Conservation (phyloP, 2,329 filamentous ascomycete genomes). For the Fusarium oxysporum region DNA sequence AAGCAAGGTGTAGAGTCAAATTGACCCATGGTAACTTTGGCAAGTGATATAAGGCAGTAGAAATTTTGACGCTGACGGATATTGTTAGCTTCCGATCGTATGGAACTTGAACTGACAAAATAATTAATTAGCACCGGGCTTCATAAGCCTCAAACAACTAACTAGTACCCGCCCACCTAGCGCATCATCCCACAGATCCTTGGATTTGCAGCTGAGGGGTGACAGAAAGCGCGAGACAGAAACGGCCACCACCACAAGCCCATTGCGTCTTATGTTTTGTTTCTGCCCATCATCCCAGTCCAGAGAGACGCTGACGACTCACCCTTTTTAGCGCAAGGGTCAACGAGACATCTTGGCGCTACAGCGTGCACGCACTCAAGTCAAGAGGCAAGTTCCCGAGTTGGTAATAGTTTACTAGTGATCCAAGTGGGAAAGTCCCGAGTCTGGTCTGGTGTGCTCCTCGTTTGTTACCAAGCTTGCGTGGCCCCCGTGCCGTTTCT, state of each 20-base stretch:
- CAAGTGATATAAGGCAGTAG: not conserved
- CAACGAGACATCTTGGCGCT: slow-evolving; percentile 37
- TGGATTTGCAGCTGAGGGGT: not conserved
- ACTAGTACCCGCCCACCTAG: slow-evolving; percentile 11
- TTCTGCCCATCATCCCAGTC: not conserved
- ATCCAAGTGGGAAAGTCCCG: slow-evolving; percentile 35
- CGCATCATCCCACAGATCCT: not conserved
- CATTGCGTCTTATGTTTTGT: slow-evolving; percentile 3
- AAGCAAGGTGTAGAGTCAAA: not conserved
- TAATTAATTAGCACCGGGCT: slow-evolving; percentile 16
- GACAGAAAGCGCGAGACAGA: slow-evolving; percentile 25
- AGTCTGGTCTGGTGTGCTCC: slow-evolving; percentile 11
- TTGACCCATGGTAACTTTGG: not conserved
- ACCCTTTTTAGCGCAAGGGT: slow-evolving; percentile 31
- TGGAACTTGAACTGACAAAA: not conserved
- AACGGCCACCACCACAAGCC: not conserved
- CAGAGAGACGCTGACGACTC: slow-evolving; percentile 26
- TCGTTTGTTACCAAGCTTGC: slow-evolving; percentile 33
- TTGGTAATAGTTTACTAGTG: slow-evolving; percentile 19
- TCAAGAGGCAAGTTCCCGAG: slow-evolving; percentile 6
- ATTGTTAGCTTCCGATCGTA: not conserved
- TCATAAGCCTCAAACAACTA: slow-evolving; percentile 16
- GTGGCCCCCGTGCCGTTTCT: slow-evolving; percentile 40
- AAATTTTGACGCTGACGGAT: not conserved
- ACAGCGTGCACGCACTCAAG: slow-evolving; percentile 12